Evolutionary conservation across 169 alveolate species (phyloP).

Genomic region (Plasmodium fragile): DNA sequence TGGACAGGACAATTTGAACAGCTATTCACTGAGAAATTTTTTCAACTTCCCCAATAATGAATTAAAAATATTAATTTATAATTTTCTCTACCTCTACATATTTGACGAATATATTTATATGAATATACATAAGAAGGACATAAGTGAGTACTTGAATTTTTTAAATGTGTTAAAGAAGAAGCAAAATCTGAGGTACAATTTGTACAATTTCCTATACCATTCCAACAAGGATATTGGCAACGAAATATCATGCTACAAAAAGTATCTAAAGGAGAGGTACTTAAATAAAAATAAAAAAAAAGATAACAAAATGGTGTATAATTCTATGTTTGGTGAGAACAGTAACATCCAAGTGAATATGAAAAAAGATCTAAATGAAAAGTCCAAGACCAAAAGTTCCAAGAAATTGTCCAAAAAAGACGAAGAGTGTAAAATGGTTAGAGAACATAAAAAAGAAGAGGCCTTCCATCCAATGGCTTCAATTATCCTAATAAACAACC

Average conservation of each 20-base stretch:
- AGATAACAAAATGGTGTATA: conserved; percentile 40
- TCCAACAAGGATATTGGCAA: conserved; percentile 47
- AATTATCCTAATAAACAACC: conserved; percentile 5
- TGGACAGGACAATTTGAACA: neutral
- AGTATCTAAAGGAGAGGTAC: conserved; percentile 49
- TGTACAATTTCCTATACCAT: conserved; percentile 18
- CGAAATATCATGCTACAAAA: conserved; percentile 43
- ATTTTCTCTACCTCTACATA: conserved; percentile 41
- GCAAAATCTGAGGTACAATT: conserved; percentile 50
- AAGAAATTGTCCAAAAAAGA: conserved; percentile 4
- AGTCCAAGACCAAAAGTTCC: conserved; percentile 1
- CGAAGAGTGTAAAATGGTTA: neutral
- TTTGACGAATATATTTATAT: conserved; percentile 69
- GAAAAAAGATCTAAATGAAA: conserved; percentile 42
- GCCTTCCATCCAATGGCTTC: neutral
- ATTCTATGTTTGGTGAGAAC: conserved; percentile 28
- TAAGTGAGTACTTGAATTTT: conserved; percentile 72
- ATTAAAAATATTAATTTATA: conserved; percentile 50
- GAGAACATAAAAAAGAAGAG: conserved; percentile 13
- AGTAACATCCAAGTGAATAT: conserved; percentile 15
- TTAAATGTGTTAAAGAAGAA: conserved; percentile 43
- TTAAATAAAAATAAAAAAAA: conserved; percentile 53
- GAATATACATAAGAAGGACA: conserved; percentile 64
- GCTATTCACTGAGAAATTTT: conserved; percentile 11
- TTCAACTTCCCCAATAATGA: conserved; percentile 58